Base-by-base conservation (phyloP, 2,329 filamentous ascomycete species). In the Pestalotiopsis sp. region DNA sequence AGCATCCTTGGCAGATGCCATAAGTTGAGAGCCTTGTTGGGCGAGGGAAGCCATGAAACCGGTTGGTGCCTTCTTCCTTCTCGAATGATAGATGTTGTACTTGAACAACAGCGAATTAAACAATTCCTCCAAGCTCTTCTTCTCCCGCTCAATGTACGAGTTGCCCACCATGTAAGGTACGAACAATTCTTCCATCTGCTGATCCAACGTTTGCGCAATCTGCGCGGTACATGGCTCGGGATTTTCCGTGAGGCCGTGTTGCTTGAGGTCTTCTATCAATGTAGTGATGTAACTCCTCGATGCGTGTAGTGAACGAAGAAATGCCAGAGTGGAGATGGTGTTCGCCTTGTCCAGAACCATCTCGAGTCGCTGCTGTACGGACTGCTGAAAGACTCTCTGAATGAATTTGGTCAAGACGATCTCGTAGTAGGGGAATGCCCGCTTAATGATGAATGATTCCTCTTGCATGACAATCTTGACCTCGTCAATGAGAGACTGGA, bases 351-450 rank as follows among this genome's bases (percentile, higher is more conserved):
- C 95, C 62, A 99, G 84, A 3, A 99, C 95, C 89, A 97, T 93
- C 78, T 99, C 96, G 11, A 99, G 86, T 14, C 95, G 89, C 79
- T 98, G 95, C 81, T 99, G 97, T 71, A 99, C 95, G 1, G 95
- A 98, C 80, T 99, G 96, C 78, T 99, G 96, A 77, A 99, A 99
- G 12, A 99, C 92, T 73, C 96, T 89, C 80, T 99, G 96, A 65
- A 99, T 87, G 75, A 99, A 99, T 75, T 95, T 95, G 72, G 91
- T 91, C 65, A 99, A 84, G 1, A 99, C 96, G 69, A 95, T 95
- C 75, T 99, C 96, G 74, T 97, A 95, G 79, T 95, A 98, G 0
- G 96, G 96, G 77, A 99, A 99, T 0, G 96, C 95, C 65, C 94
- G 90, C 80, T 96, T 97, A 79, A 99, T 98, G 79, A 98, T 97